Evolutionary conservation across 2,329 filamentous ascomycete genomes (phyloP), one percentile per base, ranked within the genome.

Genomic region (Sporothrix variecibatus): DNA sequence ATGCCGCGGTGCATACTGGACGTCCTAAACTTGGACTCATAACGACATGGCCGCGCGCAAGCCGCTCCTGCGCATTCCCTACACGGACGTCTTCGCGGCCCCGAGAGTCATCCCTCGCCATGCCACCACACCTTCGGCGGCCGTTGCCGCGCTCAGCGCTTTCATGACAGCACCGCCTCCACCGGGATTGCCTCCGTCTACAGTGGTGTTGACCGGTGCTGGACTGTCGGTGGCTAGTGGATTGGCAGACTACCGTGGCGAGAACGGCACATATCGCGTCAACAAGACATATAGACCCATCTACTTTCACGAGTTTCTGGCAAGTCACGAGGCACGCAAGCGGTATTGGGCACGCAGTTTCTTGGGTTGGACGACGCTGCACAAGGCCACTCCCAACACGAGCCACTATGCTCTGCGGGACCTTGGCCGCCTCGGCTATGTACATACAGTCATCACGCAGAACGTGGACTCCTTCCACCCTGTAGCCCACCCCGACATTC

Each of bases 261-360:
- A 89, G 70, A 93, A 95, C 77, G 96, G 96, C 75, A 98, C 95
- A 9, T 99, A 99, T 81, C 92, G 94, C 60, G 87, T 96, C 79
- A 98, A 98, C 84, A 94, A 93, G 84, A 90, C 89, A 17, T 98
- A 97, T 80, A 90, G 93, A 1, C 96, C 95, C 43, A 97, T 97
- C 77, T 99, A 97, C 84, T 95, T 93, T 82, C 91, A 94, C 81
- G 96, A 99, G 81, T 99, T 98, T 80, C 83, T 94, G 60, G 85
- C 87, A 65, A 93, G 86, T 77, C 95, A 98, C 82, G 93, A 95
- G 81, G 91, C 93, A 15, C 87, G 96, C 77, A 96, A 98, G 82
- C 87, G 96, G 75, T 99, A 99, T 81, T 99, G 96, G 96, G 95
- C 96, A 0, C 86, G 96, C 68, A 97, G 93, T 80, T 99, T 97